phyloP scores from a whole-genome alignment of 2,329 filamentous ascomycete species.

The Epichloe sibirici region DNA sequence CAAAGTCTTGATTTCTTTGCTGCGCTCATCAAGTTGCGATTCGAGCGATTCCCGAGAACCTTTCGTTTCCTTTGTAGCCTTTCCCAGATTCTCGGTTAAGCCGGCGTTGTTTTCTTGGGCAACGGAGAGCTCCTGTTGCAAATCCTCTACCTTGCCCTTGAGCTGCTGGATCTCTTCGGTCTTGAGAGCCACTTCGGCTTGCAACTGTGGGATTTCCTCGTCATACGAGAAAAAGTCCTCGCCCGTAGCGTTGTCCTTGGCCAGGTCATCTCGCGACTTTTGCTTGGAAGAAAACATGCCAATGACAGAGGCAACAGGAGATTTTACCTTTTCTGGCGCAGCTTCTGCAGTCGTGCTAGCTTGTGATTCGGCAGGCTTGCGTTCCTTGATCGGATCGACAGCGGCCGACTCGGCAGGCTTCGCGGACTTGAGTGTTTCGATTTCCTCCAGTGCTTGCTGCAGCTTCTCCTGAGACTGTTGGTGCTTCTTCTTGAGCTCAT shows the following conservation, averaged over 20 bases:
- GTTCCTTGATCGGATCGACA: constrained; percentile 22
- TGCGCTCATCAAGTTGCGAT: constrained; percentile 35
- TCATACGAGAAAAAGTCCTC: constrained; percentile 92
- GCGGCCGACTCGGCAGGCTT: constrained; percentile 14
- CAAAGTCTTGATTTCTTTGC: constrained; percentile 35
- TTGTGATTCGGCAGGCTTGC: constrained; percentile 13
- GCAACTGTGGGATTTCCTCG: constrained; percentile 70
- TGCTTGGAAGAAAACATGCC: constrained; percentile 38
- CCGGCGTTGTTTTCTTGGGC: constrained; percentile 58
- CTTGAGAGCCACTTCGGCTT: constrained; percentile 59
- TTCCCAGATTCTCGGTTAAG: constrained; percentile 56
- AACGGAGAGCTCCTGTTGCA: constrained; percentile 59
- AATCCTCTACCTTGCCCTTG: constrained; percentile 51
- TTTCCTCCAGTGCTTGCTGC: constrained; percentile 50
- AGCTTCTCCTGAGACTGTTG: constrained; percentile 55
- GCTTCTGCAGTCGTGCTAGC: constrained; percentile 4
- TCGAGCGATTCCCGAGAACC: constrained; percentile 33
- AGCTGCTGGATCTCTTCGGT: constrained; percentile 59
- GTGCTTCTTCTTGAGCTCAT: constrained; percentile 64
- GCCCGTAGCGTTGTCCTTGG: constrained; percentile 17
- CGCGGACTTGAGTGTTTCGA: constrained; percentile 34
- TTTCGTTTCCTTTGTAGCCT: constrained; percentile 40
- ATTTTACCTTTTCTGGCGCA: constrained; percentile 25
- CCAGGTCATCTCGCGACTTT: constrained; percentile 21
- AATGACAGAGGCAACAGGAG: constrained; percentile 34